Percentiles rank a stretch among this genome's conserved stretches.
phyloP scores from a whole-genome alignment of 83 land plant genomes.

The Thuja plicata region DNA sequence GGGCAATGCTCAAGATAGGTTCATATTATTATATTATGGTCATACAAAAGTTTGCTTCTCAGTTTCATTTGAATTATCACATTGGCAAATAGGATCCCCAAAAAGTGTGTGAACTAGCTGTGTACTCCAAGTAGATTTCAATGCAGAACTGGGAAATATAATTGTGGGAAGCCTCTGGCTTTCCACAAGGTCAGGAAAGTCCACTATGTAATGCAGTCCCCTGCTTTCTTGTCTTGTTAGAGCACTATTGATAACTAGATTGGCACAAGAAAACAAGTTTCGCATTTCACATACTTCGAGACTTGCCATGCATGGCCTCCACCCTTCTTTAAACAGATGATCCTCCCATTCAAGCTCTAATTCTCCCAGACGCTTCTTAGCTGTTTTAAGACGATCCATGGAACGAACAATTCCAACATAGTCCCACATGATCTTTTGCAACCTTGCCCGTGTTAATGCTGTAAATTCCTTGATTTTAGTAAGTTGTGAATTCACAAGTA shows the following conservation, averaged over 20 bases:
- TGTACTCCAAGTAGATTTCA: conserved; percentile 70
- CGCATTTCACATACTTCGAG: conserved; percentile 94
- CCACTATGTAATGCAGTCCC: conserved; percentile 87
- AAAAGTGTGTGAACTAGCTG: conserved; percentile 52
- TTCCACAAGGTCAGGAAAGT: conserved; percentile 86
- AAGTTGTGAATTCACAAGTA: conserved; percentile 28
- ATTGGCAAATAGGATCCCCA: conserved; percentile 16
- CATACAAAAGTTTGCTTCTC: conserved; percentile 6
- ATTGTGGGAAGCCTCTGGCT: conserved; percentile 92
- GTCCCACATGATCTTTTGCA: conserved; percentile 95
- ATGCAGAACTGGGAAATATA: conserved; percentile 62
- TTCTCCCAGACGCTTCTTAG: conserved; percentile 65
- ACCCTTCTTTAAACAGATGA: conserved; percentile 67
- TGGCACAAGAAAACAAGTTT: conserved; percentile 90
- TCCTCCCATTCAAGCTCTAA: conserved; percentile 85
- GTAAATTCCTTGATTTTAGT: conserved; percentile 46
- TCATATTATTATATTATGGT: background rate
- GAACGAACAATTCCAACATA: conserved; percentile 95
- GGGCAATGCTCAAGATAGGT: background rate
- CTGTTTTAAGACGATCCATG: conserved; percentile 68
- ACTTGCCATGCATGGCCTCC: conserved; percentile 87
- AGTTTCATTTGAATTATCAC: conserved; percentile 6
- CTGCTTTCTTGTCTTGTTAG: conserved; percentile 92
- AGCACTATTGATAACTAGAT: conserved; percentile 88
- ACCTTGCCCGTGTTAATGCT: conserved; percentile 44